Percentiles rank a stretch among this genome's conserved stretches.
These are phyloP conservation scores for Aspergillus terreus DNA, from an alignment of 2,329 filamentous ascomycete genomes.

Conservation along the genomic window DNA sequence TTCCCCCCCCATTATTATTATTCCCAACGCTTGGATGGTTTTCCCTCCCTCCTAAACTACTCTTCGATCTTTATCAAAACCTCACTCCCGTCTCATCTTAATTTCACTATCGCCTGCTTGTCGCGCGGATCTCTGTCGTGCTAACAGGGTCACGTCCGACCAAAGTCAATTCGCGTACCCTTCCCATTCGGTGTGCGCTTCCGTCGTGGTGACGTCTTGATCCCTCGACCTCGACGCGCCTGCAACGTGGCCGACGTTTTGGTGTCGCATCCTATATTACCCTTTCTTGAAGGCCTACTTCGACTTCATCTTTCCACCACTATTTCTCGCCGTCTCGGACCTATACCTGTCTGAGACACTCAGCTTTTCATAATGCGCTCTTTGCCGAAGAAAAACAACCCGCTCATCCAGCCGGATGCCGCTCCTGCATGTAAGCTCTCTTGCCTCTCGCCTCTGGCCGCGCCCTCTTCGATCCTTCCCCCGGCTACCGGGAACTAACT, in stretches of 20 bases:
- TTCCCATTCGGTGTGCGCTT: constrained; percentile 1
- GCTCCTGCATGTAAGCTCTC: constrained; percentile 44
- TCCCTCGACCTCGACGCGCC: constrained; percentile 32
- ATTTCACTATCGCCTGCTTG: constrained; percentile 10
- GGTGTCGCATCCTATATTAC: constrained; percentile 27
- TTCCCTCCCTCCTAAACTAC: constrained; percentile 10
- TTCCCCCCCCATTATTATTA: constrained; percentile 4
- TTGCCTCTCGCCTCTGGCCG: constrained; percentile 14
- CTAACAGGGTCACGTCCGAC: constrained; percentile 3
- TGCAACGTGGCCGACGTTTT: constrained; percentile 42
- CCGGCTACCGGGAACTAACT: constrained; percentile 3
- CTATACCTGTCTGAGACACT: constrained; percentile 6
- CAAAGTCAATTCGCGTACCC: constrained; percentile 3
- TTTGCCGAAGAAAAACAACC: constrained; percentile 46
- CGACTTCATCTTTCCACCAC: constrained; percentile 8
- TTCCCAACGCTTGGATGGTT: constrained; percentile 15
- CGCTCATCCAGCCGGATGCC: constrained; percentile 40
- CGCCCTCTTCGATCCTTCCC: constrained; percentile 1
- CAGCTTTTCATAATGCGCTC: constrained; percentile 38
- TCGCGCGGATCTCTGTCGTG: constrained; percentile 11
- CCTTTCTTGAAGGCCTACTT: constrained; percentile 9
- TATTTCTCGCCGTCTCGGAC: constrained; percentile 7
- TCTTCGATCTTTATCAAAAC: constrained; percentile 6
- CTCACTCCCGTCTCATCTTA: constrained; percentile 1
- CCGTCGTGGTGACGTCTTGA: constrained; percentile 19